Evolutionary conservation across 257 asterid species (phyloP).

Genomic region (Asclepias syriaca): DNA sequence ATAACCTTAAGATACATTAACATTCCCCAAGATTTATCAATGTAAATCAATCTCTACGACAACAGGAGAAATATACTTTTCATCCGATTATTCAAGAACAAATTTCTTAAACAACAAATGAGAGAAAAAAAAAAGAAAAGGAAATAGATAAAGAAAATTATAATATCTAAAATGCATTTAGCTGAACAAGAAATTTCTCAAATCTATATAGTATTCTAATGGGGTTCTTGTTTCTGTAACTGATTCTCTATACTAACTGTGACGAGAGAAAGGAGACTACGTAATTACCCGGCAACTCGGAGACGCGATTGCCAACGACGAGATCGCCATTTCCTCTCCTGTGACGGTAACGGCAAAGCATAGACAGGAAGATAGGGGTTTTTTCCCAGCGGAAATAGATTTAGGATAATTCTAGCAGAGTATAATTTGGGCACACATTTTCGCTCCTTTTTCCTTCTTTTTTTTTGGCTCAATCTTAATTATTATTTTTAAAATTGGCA

Average conservation of each 20-base stretch:
- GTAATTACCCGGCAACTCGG: conserved; percentile 15
- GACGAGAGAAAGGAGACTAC: background rate
- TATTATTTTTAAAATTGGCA: too few relatives aligned
- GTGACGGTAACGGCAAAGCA: background rate
- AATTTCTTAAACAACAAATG: background rate
- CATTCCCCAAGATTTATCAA: background rate
- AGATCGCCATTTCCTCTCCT: conserved; percentile 17
- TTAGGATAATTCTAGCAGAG: too few relatives aligned
- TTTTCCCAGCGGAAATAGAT: background rate
- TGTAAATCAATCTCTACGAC: background rate
- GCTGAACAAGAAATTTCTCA: background rate
- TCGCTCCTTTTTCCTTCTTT: too few relatives aligned
- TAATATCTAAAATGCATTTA: background rate
- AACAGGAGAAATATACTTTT: background rate
- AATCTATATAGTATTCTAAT: background rate
- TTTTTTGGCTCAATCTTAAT: too few relatives aligned
- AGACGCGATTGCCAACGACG: conserved; percentile 19
- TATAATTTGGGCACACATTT: background rate
- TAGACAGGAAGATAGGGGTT: background rate
- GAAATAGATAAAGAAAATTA: background rate
- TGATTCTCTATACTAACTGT: background rate
- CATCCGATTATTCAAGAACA: background rate
- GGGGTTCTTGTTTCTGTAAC: background rate
- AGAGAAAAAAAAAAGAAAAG: too few relatives aligned
- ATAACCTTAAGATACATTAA: background rate